Base-by-base conservation (phyloP, 345 rosid genomes). In the Eucalyptus polybractea region DNA sequence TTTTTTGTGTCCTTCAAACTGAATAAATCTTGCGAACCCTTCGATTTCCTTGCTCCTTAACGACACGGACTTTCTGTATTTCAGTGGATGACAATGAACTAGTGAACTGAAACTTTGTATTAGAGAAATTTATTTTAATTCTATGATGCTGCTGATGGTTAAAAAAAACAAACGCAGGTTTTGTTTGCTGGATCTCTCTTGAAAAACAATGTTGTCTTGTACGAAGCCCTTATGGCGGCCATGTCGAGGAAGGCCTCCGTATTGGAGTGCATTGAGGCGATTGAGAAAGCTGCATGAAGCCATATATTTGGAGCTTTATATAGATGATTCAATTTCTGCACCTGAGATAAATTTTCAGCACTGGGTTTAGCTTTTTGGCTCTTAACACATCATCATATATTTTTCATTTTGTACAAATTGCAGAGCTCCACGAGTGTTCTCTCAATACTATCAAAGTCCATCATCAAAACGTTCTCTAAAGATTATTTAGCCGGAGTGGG, bases 231-330 rank as follows among this genome's bases (percentile, higher is more conserved):
- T 76, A 95, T 95, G 94, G 90, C 91, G 86, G 97, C 97, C 40
- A 97, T 97, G 99, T 89, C 98, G 31, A 94, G 92, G 83, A 96
- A 97, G 49, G 97, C 97, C 67, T 67, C 94, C 87, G 95, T 97
- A 76, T 88, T 96, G 86, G 97, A 96, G 90, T 97, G 99, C 94
- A 95, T 97, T 44, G 90, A 95, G 87, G 92, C 95, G 33, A 95
- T 97, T 67, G 99, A 97, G 93, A 90, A 94, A 83, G 95, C 97
- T 88, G 92, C 95, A 45, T 81, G 83, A 76, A 40, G 83, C 14
- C 27, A 1, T 3, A 40, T 21, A 37, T 10, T 11, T 76, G 83
- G 83, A 76, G 83, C 25, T 40, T 21, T 76, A 21, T 40, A 69
- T 19, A 21, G 47, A 76, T 87, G 51, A 58, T 42, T 40, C 69